phyloP scores from a whole-genome alignment of 306 rosid genomes.

The Styphnolobium japonicum region DNA sequence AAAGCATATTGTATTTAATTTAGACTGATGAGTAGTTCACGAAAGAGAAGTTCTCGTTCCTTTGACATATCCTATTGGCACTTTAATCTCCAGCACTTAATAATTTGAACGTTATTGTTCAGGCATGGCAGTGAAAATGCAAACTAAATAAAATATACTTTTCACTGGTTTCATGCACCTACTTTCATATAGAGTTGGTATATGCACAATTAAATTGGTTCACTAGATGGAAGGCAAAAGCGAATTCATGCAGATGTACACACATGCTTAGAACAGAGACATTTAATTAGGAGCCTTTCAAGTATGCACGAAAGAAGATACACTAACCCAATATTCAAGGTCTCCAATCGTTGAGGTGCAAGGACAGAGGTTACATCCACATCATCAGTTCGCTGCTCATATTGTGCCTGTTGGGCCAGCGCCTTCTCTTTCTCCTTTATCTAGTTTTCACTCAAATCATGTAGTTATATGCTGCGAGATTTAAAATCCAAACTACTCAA shows the following conservation, averaged over 20 bases:
- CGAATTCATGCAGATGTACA: neutral
- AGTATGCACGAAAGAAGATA: neutral
- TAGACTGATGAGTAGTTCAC: neutral
- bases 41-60: neutral
- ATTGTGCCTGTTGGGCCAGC: conserved; percentile 30
- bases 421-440: conserved; percentile 68
- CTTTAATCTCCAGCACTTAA: neutral
- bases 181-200: too few species aligned
- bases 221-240: neutral
- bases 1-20: neutral
- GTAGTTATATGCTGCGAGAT: neutral
- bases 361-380: conserved; percentile 29
- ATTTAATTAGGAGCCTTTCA: neutral
- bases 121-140: neutral
- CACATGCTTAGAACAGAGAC: neutral
- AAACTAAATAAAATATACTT: too few species aligned
- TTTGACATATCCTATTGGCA: neutral
- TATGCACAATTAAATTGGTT: neutral
- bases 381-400: conserved; percentile 35
- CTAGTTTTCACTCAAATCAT: conserved; percentile 26
- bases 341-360: conserved; percentile 38
- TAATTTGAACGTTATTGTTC: neutral
- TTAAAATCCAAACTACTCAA: neutral
- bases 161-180: neutral
- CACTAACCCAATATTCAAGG: conserved; percentile 48